Conservation (phyloP, 495 filamentous ascomycete genomes). For the Xylaria intraflava region DNA sequence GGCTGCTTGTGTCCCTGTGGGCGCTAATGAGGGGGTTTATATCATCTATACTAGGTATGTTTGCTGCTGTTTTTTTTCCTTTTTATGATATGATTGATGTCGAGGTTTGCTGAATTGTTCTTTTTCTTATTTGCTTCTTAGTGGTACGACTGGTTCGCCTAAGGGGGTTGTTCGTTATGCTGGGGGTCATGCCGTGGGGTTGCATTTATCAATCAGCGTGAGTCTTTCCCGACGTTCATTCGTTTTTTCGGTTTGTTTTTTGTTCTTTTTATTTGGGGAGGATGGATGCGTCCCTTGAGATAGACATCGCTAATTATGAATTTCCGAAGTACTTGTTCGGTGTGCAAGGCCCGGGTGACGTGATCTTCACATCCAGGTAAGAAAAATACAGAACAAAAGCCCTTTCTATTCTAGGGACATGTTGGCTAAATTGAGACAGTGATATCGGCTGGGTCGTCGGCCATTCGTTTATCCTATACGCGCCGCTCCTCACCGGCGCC, state of each 20-base stretch:
- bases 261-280: too few relatives aligned
- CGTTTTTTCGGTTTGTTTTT: too few relatives aligned
- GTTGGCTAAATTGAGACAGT: constrained; percentile 27
- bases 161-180: constrained; percentile 84
- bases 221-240: not conserved
- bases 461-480: constrained; percentile 78
- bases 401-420: not conserved
- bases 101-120: constrained; percentile 9
- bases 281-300: too few relatives aligned
- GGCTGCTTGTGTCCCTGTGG: constrained; percentile 67
- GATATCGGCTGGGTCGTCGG: constrained; percentile 85
- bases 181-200: constrained; percentile 81
- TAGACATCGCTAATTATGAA: not conserved
- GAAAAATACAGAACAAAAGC: not conserved
- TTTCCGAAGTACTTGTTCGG: constrained; percentile 59
- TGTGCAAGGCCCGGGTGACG: constrained; percentile 72
- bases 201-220: constrained; percentile 63
- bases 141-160: constrained; percentile 75
- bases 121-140: constrained; percentile 4
- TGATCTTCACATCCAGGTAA: constrained; percentile 66
- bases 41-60: constrained; percentile 69
- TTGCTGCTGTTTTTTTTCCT: too few relatives aligned
- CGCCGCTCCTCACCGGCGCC: constrained; percentile 71
- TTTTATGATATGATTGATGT: constrained; percentile 12
- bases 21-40: constrained; percentile 71